Percentiles rank a stretch among this genome's conserved stretches.
Conservation (phyloP, 768 basidiomycete species). For the Suillus alpinus region DNA sequence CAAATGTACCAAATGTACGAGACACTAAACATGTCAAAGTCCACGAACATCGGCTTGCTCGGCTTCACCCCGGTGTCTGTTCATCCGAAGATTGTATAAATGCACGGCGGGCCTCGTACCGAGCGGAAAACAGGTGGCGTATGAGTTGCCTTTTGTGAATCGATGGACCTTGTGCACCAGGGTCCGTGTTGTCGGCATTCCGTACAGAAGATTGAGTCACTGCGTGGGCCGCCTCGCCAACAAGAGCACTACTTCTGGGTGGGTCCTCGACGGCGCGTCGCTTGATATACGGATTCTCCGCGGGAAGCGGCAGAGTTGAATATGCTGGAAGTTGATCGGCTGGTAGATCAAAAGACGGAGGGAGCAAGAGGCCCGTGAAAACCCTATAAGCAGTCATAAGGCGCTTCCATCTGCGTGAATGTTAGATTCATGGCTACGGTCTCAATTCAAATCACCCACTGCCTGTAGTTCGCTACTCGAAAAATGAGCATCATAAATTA, state of each 20-base stretch:
- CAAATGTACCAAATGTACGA: not conserved
- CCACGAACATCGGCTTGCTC: not conserved
- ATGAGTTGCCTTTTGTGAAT: constrained; percentile 28
- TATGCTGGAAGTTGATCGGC: constrained; percentile 32
- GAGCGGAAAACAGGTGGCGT: constrained; percentile 31
- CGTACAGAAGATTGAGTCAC: not conserved
- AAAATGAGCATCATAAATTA: not conserved
- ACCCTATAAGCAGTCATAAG: constrained; percentile 39
- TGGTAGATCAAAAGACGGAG: constrained; percentile 14
- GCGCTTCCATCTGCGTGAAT: constrained; percentile 23
- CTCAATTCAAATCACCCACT: not conserved
- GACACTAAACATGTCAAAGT: not conserved
- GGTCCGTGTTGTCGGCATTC: not conserved
- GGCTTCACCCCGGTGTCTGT: not conserved
- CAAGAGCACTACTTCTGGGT: no score
- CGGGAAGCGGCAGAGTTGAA: constrained; percentile 38
- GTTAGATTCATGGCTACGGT: not conserved
- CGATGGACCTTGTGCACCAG: not conserved
- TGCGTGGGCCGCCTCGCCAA: not conserved
- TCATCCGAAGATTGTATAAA: not conserved
- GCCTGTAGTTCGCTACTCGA: constrained; percentile 6
- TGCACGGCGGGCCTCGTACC: constrained; percentile 19
- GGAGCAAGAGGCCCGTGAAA: constrained; percentile 33
- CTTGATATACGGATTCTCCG: constrained; percentile 42
- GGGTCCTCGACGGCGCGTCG: constrained; percentile 12